A percentile compares a stretch with the other conserved stretches of the same genome.
phyloP scores from a whole-genome alignment of 306 rosid genomes.

The Begonia fuchsioides region DNA sequence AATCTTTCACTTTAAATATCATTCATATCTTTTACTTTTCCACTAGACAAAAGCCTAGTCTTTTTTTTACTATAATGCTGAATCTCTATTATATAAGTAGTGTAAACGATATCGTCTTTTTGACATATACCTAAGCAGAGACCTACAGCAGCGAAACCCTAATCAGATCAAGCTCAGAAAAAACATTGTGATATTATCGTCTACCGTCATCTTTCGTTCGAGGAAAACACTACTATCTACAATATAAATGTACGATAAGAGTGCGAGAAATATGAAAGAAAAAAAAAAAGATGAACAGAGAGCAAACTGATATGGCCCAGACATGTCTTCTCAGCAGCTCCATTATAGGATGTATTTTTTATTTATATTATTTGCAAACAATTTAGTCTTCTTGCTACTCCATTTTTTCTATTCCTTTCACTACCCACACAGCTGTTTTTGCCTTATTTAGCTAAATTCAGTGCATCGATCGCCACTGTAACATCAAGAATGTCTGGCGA shows the following conservation, averaged over 20 bases:
- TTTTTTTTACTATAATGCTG: too few species aligned
- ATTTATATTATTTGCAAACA: constrained; percentile 1
- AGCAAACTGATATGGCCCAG: constrained; percentile 55
- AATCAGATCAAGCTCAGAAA: too few species aligned
- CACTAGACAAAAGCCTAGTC: too few species aligned
- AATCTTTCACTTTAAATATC: too few species aligned
- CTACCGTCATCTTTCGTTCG: too few species aligned
- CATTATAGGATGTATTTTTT: constrained; percentile 50
- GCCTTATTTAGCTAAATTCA: constrained; percentile 17
- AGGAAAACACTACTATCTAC: too few species aligned
- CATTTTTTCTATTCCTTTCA: constrained; percentile 51
- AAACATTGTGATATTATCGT: too few species aligned
- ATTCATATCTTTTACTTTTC: too few species aligned
- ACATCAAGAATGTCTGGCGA: constrained; percentile 27
- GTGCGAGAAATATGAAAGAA: constrained; percentile 13
- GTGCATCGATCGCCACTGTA: constrained; percentile 6
- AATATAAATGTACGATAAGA: neutral
- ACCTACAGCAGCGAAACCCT: too few species aligned
- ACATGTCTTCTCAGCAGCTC: constrained; percentile 62
- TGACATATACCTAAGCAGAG: too few species aligned
- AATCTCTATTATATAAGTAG: too few species aligned
- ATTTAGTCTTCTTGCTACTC: constrained; percentile 9
- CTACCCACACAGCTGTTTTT: constrained; percentile 20
- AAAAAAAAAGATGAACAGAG: constrained; percentile 31
- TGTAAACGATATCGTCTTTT: too few species aligned